Percentiles rank a stretch among this genome's conserved stretches.
phyloP scores from a whole-genome alignment of 352 stramenopile genomes.

The Globisporangium cederbergense region DNA sequence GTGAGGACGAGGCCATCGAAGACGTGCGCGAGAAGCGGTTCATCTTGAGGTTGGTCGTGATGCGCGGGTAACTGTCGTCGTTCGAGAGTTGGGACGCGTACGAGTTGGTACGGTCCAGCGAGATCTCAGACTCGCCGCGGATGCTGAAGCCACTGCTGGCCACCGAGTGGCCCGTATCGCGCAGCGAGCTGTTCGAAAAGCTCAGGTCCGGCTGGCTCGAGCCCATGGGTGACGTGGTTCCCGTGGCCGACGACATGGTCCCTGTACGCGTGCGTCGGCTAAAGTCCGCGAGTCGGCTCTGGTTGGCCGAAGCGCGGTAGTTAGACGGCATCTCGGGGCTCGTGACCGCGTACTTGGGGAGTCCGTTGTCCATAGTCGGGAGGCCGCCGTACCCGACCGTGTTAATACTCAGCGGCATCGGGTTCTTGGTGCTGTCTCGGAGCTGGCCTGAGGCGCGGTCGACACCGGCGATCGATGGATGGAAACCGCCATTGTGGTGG shows the following conservation, averaged over 20 bases:
- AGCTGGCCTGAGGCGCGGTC: constrained; percentile 12
- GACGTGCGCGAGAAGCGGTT: constrained; percentile 12
- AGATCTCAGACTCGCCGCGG: constrained; percentile 11
- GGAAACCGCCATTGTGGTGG: neutral
- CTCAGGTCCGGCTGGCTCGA: neutral
- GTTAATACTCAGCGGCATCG: constrained; percentile 13
- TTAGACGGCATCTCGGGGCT: constrained; percentile 19
- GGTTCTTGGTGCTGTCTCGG: constrained; percentile 16
- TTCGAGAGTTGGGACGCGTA: constrained; percentile 13
- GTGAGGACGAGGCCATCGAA: constrained; percentile 1
- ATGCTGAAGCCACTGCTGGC: constrained; percentile 4
- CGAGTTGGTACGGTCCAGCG: constrained; percentile 1
- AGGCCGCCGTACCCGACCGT: constrained; percentile 11
- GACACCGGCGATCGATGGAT: constrained; percentile 5
- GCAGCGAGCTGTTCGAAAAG: constrained; percentile 8
- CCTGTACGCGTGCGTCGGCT: constrained; percentile 10
- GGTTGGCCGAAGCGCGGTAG: constrained; percentile 13
- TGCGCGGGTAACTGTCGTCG: constrained; percentile 11
- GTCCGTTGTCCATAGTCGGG: constrained; percentile 3
- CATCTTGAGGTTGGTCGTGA: constrained; percentile 14
- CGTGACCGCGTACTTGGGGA: constrained; percentile 21
- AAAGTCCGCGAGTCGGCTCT: constrained; percentile 16
- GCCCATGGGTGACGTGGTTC: neutral
- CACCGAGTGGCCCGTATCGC: constrained; percentile 1
- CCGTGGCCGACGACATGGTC: neutral